Percentiles rank a stretch among this genome's conserved stretches.
phyloP scores from a whole-genome alignment of 2,329 filamentous ascomycete species.

The Cladorrhinum sp. region DNA sequence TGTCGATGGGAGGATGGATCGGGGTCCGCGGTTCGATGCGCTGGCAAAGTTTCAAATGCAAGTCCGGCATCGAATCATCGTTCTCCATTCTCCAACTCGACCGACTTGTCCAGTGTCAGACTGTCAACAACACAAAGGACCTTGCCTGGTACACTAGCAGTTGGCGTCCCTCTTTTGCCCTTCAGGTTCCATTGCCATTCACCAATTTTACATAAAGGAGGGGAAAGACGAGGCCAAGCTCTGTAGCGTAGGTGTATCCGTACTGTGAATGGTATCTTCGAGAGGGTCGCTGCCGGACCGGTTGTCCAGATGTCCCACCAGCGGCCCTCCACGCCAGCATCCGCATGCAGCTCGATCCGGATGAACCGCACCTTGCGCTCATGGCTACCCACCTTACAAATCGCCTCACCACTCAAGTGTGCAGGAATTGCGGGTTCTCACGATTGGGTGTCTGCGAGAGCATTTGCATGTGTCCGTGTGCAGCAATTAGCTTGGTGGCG shows the following conservation, averaged over 20 bases:
- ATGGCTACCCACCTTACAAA: background rate
- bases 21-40: constrained; percentile 26
- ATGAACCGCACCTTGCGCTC: background rate
- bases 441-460: background rate
- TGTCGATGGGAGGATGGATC: constrained; percentile 20
- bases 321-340: background rate
- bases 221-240: background rate
- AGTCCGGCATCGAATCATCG: constrained; percentile 24
- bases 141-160: background rate
- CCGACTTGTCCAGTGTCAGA: background rate
- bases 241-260: background rate
- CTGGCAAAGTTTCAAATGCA: constrained; percentile 31
- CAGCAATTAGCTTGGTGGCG: background rate
- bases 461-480: background rate
- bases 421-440: background rate
- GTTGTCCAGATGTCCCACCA: background rate
- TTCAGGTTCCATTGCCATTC: background rate
- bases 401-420: background rate
- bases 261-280: background rate
- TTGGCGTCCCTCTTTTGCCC: background rate
- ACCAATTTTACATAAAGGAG: background rate
- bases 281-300: background rate
- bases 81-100: constrained; percentile 8
- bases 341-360: background rate
- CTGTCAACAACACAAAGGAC: constrained; percentile 4